Percentiles rank a stretch among this genome's conserved stretches.
Conservation (phyloP, 345 rosid species). For the Salix koriyanagi region DNA sequence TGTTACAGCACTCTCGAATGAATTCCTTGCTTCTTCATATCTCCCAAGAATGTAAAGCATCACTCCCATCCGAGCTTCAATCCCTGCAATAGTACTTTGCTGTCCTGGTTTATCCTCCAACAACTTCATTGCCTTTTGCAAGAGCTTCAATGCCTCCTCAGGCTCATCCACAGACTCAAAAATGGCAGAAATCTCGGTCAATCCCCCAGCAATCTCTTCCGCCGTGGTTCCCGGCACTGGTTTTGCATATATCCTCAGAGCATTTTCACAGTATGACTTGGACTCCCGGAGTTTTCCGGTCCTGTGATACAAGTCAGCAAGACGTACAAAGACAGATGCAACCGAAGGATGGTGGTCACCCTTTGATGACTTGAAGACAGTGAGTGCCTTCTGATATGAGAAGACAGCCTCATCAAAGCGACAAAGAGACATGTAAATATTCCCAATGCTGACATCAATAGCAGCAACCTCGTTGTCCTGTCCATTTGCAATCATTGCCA, state of each 20-base stretch:
- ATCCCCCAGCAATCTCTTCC: constrained; percentile 87
- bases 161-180: constrained; percentile 98
- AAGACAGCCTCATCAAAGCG: constrained; percentile 95
- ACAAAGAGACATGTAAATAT: constrained; percentile 77
- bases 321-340: constrained; percentile 86
- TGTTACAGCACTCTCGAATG: constrained; percentile 74
- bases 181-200: constrained; percentile 88
- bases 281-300: constrained; percentile 97
- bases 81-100: constrained; percentile 92
- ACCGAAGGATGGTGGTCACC: constrained; percentile 95
- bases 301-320: constrained; percentile 92
- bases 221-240: constrained; percentile 94
- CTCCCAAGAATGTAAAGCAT: constrained; percentile 90
- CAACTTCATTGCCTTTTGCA: constrained; percentile 87
- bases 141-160: constrained; percentile 91
- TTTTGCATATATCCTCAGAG: constrained; percentile 82
- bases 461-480: constrained; percentile 95
- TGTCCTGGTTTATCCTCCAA: constrained; percentile 98
- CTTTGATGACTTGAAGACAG: constrained; percentile 88
- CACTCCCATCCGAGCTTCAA: constrained; percentile 97
- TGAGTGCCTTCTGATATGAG: constrained; percentile 97
- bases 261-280: constrained; percentile 88
- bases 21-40: constrained; percentile 83
- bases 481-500: constrained; percentile 96
- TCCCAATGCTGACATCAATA: constrained; percentile 93